A percentile compares a stretch with the other conserved stretches of the same genome.
These are phyloP conservation scores for Spergularia azorica DNA, from an alignment of 179 eudicot genomes.

Conservation along the genomic window DNA sequence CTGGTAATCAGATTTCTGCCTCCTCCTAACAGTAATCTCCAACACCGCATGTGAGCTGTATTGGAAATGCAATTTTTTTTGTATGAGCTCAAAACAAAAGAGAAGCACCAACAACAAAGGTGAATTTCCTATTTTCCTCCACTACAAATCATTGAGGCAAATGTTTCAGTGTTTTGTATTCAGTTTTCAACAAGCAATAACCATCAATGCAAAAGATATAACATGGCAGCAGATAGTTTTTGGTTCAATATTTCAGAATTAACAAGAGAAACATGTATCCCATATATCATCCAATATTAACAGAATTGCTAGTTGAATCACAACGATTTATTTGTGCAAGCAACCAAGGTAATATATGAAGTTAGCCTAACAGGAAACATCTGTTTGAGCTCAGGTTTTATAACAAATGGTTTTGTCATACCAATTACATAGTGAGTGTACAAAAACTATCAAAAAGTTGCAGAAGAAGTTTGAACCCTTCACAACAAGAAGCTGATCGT, in stretches of 20 bases:
- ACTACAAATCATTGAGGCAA: neutral
- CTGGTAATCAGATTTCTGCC: conserved; percentile 48
- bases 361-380: no score
- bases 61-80: conserved; percentile 6
- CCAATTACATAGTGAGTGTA: no score
- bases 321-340: no score
- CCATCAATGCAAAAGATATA: neutral
- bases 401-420: no score
- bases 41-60: conserved; percentile 82
- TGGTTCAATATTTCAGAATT: neutral
- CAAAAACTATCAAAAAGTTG: no score
- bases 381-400: no score
- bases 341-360: no score
- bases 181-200: neutral
- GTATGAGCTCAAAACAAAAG: conserved; percentile 23
- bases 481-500: no score
- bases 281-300: neutral
- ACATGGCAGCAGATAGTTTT: neutral
- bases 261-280: neutral
- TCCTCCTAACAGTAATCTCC: conserved; percentile 73
- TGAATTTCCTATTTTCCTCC: neutral
- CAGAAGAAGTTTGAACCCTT: no score
- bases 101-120: neutral
- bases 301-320: no score
- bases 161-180: no score